phyloP scores from a whole-genome alignment of 805 yeast species.

The Candida quercuum region DNA sequence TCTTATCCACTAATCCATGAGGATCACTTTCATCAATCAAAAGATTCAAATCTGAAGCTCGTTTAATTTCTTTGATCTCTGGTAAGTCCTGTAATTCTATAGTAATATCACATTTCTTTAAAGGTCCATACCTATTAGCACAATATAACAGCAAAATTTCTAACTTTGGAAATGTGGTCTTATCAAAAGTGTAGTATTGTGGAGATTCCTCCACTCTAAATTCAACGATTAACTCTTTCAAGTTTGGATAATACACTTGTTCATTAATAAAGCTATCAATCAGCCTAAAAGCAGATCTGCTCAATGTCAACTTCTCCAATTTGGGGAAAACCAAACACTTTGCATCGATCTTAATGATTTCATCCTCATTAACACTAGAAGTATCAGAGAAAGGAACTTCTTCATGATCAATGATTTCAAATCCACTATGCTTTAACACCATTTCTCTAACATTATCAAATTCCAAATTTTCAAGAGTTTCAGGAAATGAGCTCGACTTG shows the following conservation, averaged over 20 bases:
- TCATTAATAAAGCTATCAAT: slow-evolving; percentile 1
- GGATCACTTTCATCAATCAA: slow-evolving; percentile 4
- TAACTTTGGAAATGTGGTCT: slow-evolving; percentile 11
- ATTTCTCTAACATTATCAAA: slow-evolving; percentile 4
- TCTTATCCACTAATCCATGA: background rate
- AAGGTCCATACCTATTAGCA: slow-evolving; percentile 16
- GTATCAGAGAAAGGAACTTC: background rate
- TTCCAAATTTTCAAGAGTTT: slow-evolving; percentile 1
- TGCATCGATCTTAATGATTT: background rate
- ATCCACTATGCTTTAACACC: slow-evolving; percentile 4
- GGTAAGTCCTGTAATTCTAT: slow-evolving; percentile 7
- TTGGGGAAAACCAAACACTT: slow-evolving; percentile 5
- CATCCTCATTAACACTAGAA: background rate
- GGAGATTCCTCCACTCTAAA: slow-evolving; percentile 4
- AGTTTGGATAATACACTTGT: slow-evolving; percentile 4
- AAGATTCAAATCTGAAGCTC: slow-evolving; percentile 6
- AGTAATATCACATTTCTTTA: slow-evolving; percentile 14
- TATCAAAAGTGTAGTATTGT: slow-evolving; percentile 8
- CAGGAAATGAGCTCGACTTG: background rate
- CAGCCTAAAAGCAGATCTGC: slow-evolving; percentile 7
- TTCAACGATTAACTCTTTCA: slow-evolving; percentile 1
- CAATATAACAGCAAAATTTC: slow-evolving; percentile 9
- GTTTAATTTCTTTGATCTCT: background rate
- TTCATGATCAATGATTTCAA: background rate
- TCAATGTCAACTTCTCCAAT: slow-evolving; percentile 5